Conservation (phyloP, 2,329 filamentous ascomycete species). For the Aspergillus ustus region DNA sequence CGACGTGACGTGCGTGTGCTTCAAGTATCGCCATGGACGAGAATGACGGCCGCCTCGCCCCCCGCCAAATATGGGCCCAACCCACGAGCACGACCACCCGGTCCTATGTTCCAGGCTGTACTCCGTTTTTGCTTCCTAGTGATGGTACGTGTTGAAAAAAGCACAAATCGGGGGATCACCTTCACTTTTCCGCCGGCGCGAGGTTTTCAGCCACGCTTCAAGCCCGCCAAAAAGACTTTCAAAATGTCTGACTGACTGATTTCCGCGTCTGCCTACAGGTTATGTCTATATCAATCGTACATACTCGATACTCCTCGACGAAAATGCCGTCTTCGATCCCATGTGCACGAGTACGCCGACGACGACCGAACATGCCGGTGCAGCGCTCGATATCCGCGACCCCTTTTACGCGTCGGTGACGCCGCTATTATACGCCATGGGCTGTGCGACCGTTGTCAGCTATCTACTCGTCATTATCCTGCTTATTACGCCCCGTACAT, state of each 20-base stretch:
- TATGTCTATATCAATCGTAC: slow-evolving; percentile 48
- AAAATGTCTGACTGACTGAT: slow-evolving; percentile 16
- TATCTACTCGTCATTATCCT: slow-evolving; percentile 95
- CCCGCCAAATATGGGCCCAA: slow-evolving; percentile 48
- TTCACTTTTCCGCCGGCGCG: background rate
- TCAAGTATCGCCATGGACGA: slow-evolving; percentile 41
- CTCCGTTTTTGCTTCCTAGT: slow-evolving; percentile 65
- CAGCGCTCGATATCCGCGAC: slow-evolving; percentile 72
- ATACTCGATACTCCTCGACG: slow-evolving; percentile 49
- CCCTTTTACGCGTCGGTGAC: slow-evolving; percentile 94
- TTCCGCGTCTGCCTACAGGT: slow-evolving; percentile 31
- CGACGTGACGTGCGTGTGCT: slow-evolving; percentile 19
- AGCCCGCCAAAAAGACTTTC: background rate
- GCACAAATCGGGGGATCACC: background rate
- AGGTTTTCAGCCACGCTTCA: background rate
- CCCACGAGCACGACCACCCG: slow-evolving; percentile 44
- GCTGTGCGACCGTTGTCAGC: slow-evolving; percentile 85
- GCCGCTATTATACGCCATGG: slow-evolving; percentile 90
- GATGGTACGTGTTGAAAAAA: slow-evolving; percentile 48
- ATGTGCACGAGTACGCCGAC: slow-evolving; percentile 50
- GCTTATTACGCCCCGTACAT: slow-evolving; percentile 91
- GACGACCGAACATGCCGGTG: slow-evolving; percentile 44
- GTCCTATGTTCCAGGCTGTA: slow-evolving; percentile 56
- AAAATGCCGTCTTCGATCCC: slow-evolving; percentile 56
- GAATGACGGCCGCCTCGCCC: slow-evolving; percentile 38